Conservation (phyloP, 2,329 filamentous ascomycete genomes). For the Colletotrichum sp. region DNA sequence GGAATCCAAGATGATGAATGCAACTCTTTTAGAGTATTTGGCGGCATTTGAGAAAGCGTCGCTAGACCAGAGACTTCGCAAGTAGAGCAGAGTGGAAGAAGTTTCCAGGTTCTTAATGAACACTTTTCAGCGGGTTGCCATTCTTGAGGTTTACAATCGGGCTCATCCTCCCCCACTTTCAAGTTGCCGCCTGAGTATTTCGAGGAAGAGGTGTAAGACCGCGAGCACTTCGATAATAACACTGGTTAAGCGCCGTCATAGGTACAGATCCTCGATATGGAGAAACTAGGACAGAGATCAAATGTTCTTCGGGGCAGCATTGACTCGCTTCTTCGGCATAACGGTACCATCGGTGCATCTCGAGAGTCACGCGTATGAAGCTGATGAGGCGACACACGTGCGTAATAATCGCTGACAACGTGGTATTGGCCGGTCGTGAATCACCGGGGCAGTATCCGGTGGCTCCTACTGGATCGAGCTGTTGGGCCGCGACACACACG, state of each 20-base stretch:
- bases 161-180: neutral
- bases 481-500: neutral
- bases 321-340: neutral
- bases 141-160: neutral
- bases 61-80: neutral
- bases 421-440: neutral
- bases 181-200: neutral
- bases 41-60: neutral
- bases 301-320: neutral
- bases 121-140: neutral
- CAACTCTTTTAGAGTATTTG: neutral
- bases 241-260: neutral
- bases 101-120: neutral
- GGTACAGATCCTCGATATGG: neutral
- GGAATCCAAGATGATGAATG: neutral
- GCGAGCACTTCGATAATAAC: neutral
- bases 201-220: neutral
- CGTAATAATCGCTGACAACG: neutral
- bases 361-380: neutral
- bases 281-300: neutral
- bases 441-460: neutral
- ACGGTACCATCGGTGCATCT: neutral
- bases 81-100: neutral
- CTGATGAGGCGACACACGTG: neutral
- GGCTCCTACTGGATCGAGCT: neutral